phyloP scores from a whole-genome alignment of 2,329 filamentous ascomycete species.

The Sclerotinia glacialis region DNA sequence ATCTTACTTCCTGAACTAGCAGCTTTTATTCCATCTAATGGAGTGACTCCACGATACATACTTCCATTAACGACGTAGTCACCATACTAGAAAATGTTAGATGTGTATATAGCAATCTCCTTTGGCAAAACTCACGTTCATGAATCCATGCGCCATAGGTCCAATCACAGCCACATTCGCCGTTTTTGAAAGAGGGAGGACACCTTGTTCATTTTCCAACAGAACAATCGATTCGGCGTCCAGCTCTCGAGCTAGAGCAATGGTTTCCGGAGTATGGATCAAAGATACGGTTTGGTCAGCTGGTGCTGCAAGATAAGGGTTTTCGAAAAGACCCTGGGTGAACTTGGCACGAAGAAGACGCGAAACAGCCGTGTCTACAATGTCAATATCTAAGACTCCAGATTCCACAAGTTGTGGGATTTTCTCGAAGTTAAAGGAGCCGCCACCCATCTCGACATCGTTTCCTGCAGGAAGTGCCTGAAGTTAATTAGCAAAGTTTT shows the following conservation, averaged over 20 bases:
- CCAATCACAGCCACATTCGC: constrained; percentile 72
- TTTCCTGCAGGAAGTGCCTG: constrained; percentile 64
- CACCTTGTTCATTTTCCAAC: constrained; percentile 68
- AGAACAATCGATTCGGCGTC: constrained; percentile 78
- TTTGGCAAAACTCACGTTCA: constrained; percentile 55
- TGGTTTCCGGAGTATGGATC: constrained; percentile 67
- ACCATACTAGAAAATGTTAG: constrained; percentile 54
- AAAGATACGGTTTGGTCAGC: constrained; percentile 53
- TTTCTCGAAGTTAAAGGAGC: constrained; percentile 65
- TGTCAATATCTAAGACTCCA: constrained; percentile 56
- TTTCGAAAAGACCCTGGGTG: constrained; percentile 67
- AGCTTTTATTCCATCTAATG: constrained; percentile 64
- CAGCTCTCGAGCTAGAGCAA: constrained; percentile 66
- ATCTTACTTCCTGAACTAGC: constrained; percentile 52
- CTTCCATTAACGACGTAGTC: constrained; percentile 66
- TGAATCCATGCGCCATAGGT: constrained; percentile 68
- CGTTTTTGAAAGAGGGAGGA: constrained; percentile 64
- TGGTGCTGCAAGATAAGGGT: constrained; percentile 60
- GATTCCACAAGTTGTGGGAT: constrained; percentile 63
- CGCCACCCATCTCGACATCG: constrained; percentile 75
- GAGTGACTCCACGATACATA: constrained; percentile 64
- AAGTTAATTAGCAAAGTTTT: neutral
- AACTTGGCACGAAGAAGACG: constrained; percentile 68
- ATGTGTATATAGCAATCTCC: constrained; percentile 14
- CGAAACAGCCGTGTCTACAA: constrained; percentile 65